Evolutionary conservation across 1,284 basidiomycete genomes (phyloP).

Genomic region (Grifola frondosa): DNA sequence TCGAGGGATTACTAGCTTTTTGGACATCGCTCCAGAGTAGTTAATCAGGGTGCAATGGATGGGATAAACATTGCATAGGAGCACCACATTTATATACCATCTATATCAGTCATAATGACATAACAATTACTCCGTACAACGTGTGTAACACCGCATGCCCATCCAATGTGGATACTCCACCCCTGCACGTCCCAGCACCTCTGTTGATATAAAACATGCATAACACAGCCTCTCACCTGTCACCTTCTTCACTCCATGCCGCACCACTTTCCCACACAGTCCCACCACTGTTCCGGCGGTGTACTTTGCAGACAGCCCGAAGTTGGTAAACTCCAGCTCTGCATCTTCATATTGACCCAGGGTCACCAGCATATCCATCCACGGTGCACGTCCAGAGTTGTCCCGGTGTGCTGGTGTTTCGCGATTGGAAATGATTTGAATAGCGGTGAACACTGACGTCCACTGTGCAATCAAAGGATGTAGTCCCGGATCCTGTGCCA

Average conservation of each 20-base stretch:
- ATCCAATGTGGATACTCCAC: no score
- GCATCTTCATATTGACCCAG: neutral
- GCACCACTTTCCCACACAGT: neutral
- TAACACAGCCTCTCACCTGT: neutral
- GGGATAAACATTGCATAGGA: no score
- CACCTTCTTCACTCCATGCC: neutral
- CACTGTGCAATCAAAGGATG: neutral
- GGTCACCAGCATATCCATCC: neutral
- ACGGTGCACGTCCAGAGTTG: neutral
- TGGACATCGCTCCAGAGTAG: no score
- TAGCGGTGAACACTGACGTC: neutral
- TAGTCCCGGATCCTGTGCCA: neutral
- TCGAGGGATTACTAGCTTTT: no score
- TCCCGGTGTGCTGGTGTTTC: neutral
- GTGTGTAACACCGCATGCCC: neutral
- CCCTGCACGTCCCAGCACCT: no score
- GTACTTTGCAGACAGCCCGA: neutral
- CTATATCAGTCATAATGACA: neutral
- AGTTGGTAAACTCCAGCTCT: neutral
- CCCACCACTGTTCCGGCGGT: neutral
- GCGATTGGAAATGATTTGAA: neutral
- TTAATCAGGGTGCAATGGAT: no score
- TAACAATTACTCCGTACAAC: no score
- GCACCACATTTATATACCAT: no score
- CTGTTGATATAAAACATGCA: conserved; percentile 1